These are phyloP conservation scores for Zymoseptoria passerinii DNA, from an alignment of 2,329 filamentous ascomycete genomes.

Conservation along the genomic window DNA sequence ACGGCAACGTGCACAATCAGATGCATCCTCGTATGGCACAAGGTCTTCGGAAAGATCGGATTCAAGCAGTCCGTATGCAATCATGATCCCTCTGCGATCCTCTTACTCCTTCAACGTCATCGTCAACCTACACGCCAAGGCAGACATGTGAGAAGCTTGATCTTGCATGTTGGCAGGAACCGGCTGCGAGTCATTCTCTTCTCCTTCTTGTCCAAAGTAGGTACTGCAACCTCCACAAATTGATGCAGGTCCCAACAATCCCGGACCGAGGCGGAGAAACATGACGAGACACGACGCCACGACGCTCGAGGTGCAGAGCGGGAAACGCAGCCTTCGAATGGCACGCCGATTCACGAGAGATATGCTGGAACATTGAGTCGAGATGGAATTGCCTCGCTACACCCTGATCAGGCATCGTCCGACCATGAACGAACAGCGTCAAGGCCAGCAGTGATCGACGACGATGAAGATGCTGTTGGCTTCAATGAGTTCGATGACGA, in stretches of 20 bases:
- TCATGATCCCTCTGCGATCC: background rate
- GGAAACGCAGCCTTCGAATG: conserved; percentile 1
- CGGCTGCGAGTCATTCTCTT: background rate
- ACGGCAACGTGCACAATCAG: too few relatives aligned
- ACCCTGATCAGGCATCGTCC: conserved; percentile 1
- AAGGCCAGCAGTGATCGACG: background rate
- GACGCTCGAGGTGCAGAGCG: background rate
- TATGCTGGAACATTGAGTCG: conserved; percentile 15
- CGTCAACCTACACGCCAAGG: background rate
- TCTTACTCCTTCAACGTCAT: background rate
- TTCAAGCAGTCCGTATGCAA: too few relatives aligned
- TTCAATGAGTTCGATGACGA: conserved; percentile 19
- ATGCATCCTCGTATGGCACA: too few relatives aligned
- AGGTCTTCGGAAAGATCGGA: too few relatives aligned
- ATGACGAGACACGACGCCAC: background rate
- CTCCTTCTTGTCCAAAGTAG: background rate
- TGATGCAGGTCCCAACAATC: background rate
- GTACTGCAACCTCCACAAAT: background rate
- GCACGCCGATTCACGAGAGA: conserved; percentile 17
- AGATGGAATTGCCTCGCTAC: conserved; percentile 16
- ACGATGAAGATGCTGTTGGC: conserved; percentile 1
- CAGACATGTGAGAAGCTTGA: background rate
- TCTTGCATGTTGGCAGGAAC: background rate
- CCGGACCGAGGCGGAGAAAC: background rate
- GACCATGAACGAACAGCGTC: background rate